Percentiles rank a stretch among this genome's conserved stretches.
phyloP scores from a whole-genome alignment of 495 filamentous ascomycete genomes.

The Xylaria scruposa region DNA sequence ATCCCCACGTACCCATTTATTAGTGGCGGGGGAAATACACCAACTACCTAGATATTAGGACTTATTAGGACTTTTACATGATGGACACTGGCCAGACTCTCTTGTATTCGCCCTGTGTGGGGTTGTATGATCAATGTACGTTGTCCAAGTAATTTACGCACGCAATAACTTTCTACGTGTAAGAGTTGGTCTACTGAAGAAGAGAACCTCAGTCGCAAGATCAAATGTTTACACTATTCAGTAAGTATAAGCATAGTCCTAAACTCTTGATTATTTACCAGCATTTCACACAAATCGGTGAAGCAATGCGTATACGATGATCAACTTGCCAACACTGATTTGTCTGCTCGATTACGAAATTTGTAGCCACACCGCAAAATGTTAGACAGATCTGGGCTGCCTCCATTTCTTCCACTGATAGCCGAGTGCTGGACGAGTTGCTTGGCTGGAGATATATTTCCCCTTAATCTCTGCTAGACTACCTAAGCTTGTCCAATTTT shows the following conservation, averaged over 20 bases:
- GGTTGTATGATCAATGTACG: neutral
- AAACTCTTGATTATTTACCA: neutral
- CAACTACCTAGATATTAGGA: neutral
- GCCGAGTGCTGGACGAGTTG: neutral
- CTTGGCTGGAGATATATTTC: slow-evolving; percentile 10
- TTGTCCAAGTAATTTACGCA: neutral
- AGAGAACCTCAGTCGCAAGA: neutral
- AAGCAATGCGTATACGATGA: neutral
- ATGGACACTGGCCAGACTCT: neutral
- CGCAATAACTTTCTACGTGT: neutral
- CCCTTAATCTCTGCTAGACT: slow-evolving; percentile 26
- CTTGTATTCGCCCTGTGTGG: slow-evolving; percentile 13
- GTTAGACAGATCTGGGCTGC: neutral
- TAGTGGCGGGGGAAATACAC: neutral
- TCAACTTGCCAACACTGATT: neutral
- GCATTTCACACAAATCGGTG: neutral
- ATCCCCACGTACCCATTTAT: slow-evolving; percentile 2
- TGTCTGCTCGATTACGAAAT: neutral
- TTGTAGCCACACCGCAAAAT: neutral
- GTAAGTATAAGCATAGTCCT: neutral
- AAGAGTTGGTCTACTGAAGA: neutral
- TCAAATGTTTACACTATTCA: neutral
- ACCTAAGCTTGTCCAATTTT: neutral
- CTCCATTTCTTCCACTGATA: neutral
- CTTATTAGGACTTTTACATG: neutral